Base-by-base conservation (phyloP, 2,329 filamentous ascomycete genomes). In the Acrocalymma vagum region DNA sequence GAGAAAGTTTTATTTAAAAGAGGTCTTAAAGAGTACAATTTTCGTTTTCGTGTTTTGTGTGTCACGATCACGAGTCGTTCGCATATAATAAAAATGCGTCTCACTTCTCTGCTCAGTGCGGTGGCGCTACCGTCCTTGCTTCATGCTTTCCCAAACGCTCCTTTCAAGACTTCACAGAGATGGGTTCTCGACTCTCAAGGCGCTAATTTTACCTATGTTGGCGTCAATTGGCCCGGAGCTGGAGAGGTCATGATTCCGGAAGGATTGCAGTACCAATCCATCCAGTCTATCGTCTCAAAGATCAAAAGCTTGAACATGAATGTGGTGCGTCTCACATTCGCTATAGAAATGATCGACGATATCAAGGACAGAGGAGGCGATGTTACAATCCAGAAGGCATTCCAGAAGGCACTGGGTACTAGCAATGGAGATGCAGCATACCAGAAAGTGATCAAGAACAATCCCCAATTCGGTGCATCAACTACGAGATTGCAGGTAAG, bases 161-260 rank as follows among this genome's bases (percentile, higher is more conserved):
- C 63, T 3, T 65, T 66, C 31, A 51, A 54, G 11, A 67, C 66
- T 3, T 66, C 62, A 2, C 60, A 63, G 5, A 57, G 67, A 55
- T 74, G 69, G 69, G 66, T 76, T 13, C 45, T 67, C 5, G 68
- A 76, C 53, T 65, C 67, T 2, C 56, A 53, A 1, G 65, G 67
- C 16, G 50, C 51, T 1, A 79, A 79, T 28, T 75, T 84, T 54
- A 84, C 83, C 63, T 72, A 84, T 32, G 78, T 78, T 17, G 83
- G 81, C 54, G 72, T 80, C 55, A 84, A 84, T 70, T 84, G 82
- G 81, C 78, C 79, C 3, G 82, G 79, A 10, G 81, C 83, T 52
- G 75, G 78, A 55, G 81, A 84, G 52, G 71, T 76, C 43, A 65
- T 82, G 67, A 73, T 84, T 24, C 81, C 81, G 21, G 82, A 85